Percentiles rank a stretch among this genome's conserved stretches.
These are phyloP conservation scores for Forsythia suspensa DNA, from an alignment of 257 asterid species.

Conservation along the genomic window DNA sequence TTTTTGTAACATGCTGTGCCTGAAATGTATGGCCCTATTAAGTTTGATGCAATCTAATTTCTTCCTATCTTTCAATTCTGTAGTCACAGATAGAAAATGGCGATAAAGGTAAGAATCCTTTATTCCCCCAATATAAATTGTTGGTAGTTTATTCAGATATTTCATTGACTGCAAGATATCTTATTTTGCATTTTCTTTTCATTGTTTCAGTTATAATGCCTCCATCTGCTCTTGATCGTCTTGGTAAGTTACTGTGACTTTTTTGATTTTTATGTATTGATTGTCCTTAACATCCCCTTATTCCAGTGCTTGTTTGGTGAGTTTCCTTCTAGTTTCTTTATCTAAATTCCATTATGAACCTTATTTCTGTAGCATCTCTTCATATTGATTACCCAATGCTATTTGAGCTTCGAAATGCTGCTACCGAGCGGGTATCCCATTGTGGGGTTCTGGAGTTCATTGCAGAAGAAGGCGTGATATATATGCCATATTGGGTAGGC, in stretches of 20 bases:
- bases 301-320: background rate
- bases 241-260: conserved; percentile 56
- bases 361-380: conserved; percentile 68
- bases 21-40: background rate
- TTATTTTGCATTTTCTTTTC: conserved; percentile 11
- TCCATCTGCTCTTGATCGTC: conserved; percentile 96
- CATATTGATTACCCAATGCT: conserved; percentile 97
- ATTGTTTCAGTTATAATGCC: conserved; percentile 88
- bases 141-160: conserved; percentile 1
- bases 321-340: background rate
- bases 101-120: conserved; percentile 68
- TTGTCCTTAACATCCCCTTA: background rate
- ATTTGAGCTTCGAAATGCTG: conserved; percentile 85
- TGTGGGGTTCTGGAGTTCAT: conserved; percentile 98
- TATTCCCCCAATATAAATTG: background rate
- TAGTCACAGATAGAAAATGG: conserved; percentile 99
- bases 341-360: background rate
- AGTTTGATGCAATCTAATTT: conserved; percentile 18
- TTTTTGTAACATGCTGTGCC: no score
- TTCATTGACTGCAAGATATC: conserved; percentile 4
- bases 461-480: conserved; percentile 99
- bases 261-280: conserved; percentile 14
- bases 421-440: conserved; percentile 77
- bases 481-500: conserved; percentile 98
- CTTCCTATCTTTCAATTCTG: conserved; percentile 20